Conservation (phyloP, 2,329 filamentous ascomycete species). For the Aspergillus vadensis region DNA sequence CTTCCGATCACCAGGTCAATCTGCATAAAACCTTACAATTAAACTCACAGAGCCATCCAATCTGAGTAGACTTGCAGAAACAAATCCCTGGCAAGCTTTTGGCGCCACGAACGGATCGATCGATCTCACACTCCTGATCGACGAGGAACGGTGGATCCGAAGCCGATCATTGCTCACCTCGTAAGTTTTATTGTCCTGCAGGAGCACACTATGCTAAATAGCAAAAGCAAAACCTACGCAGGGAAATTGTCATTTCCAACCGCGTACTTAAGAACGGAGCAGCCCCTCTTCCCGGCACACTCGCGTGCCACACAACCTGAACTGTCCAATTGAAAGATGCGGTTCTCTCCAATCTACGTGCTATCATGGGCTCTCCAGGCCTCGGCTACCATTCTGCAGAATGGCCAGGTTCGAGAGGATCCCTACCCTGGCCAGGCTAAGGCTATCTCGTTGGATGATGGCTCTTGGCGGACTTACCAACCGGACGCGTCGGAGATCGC, state of each 20-base stretch:
- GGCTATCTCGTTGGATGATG: constrained; percentile 33
- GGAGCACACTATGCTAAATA: background rate
- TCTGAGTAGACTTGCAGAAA: background rate
- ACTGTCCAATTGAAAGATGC: background rate
- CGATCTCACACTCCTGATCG: background rate
- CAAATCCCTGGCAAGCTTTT: background rate
- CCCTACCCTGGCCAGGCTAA: constrained; percentile 43
- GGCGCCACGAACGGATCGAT: background rate
- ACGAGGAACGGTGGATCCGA: background rate
- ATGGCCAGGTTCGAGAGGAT: constrained; percentile 44
- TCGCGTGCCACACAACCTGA: background rate
- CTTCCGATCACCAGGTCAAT: background rate
- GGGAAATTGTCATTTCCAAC: background rate
- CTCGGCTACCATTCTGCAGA: constrained; percentile 46
- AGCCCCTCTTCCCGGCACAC: background rate
- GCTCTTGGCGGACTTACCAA: constrained; percentile 52
- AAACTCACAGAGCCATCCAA: background rate
- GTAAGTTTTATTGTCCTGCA: background rate
- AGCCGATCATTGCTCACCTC: background rate
- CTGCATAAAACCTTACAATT: background rate
- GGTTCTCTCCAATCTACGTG: background rate
- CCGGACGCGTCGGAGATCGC: constrained; percentile 57
- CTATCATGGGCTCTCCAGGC: constrained; percentile 22
- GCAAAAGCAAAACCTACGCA: background rate
- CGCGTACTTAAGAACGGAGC: background rate